Evolutionary conservation across 352 stramenopile species (phyloP).

Genomic region (Pythium pectinolyticum): DNA sequence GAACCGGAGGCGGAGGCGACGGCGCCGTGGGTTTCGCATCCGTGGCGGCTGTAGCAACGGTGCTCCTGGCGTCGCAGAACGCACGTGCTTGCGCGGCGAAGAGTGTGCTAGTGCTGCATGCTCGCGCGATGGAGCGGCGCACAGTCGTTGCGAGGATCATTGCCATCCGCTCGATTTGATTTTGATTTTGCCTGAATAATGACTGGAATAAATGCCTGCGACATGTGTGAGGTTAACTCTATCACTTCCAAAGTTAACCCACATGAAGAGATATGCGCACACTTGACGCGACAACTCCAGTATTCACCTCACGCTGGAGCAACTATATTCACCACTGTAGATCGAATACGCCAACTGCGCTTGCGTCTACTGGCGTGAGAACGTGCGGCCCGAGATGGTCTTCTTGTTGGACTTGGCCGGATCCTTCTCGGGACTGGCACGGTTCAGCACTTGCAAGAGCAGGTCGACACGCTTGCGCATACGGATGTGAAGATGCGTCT

Average conservation of each 20-base stretch:
- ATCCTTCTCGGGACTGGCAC: conserved; percentile 86
- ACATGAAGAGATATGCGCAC: background rate
- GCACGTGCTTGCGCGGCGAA: background rate
- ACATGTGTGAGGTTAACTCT: conserved; percentile 23
- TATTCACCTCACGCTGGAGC: too few relatives aligned
- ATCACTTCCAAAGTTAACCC: background rate
- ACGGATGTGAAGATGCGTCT: conserved; percentile 95
- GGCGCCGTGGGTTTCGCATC: background rate
- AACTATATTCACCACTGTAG: too few relatives aligned
- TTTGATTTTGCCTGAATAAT: background rate
- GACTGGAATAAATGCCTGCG: background rate
- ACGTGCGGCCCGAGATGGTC: conserved; percentile 90
- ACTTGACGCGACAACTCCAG: too few relatives aligned
- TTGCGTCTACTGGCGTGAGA: conserved; percentile 63
- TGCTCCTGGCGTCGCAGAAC: conserved; percentile 16
- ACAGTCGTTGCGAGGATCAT: conserved; percentile 4
- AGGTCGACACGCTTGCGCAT: conserved; percentile 93
- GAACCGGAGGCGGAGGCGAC: conserved; percentile 23
- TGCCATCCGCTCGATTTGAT: background rate
- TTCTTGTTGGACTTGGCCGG: conserved; percentile 90
- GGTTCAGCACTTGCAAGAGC: conserved; percentile 93
- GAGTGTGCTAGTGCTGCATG: background rate
- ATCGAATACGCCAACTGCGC: too few relatives aligned
- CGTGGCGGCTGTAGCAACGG: background rate
- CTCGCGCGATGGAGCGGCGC: conserved; percentile 2